Evolutionary conservation across 1,284 basidiomycete genomes (phyloP), one percentile per base, ranked within the genome.

Genomic region (Schizophyllum amplum): DNA sequence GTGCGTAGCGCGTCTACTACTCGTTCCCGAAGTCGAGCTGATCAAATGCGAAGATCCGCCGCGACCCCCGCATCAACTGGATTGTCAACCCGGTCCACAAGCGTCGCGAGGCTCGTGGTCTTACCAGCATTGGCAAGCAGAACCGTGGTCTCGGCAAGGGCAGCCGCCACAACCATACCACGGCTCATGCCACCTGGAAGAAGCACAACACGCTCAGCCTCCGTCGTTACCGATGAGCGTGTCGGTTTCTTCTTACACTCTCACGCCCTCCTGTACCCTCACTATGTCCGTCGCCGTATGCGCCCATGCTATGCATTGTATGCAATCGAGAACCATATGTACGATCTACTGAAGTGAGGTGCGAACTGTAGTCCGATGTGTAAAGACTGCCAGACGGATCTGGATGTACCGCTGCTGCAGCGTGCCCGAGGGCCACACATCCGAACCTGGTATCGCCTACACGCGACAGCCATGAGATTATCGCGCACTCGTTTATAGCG

Each of bases 21-120:
- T 42, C 4, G 25, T 20, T 57, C 57, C 53, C n/a, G 58, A 9
- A 50, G 49, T 58, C 4, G 58, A 52, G 33, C 25, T 52, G 33
- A 42, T 53, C 57, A 27, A 6, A 53, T 25, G 25, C 24, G 13
- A 62, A 91, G 88, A 87, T 98, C 75, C 92, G 93, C 64, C 90
- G 94, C 63, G 96, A 99, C 72, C 78, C 96, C 63, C 84, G 94
- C 68, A 98, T 99, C 82, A 98, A 93, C 88, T 98, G 95, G 96
- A 99, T 99, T 77, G 81, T 82, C 71, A 94, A 96, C 75, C 90
- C 96, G 24, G 96, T 99, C 57, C 97, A 99, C 90, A 99, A 98
- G 81, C 93, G 90, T 72, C 89, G 97, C 71, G 97, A 99, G 77
- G 83, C 92, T 66, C 93, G 97, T 73, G 97, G 97, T 66, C 93